These are phyloP conservation scores for Lipomyces spencermartinsiae DNA, from an alignment of 805 yeast genomes.

Conservation along the genomic window DNA sequence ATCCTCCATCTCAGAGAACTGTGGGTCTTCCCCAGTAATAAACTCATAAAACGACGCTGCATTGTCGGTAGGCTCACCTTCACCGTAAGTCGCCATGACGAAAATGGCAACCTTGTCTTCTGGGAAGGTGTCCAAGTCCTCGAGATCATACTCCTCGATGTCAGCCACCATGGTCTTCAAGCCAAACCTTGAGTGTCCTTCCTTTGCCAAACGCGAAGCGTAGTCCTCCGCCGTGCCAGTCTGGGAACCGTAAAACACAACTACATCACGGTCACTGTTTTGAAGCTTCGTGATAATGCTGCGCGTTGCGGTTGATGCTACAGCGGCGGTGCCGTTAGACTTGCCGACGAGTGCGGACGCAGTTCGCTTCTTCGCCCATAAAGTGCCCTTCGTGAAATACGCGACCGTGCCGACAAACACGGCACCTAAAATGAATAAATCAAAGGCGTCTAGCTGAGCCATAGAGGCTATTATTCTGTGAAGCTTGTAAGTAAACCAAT, in stretches of 20 bases:
- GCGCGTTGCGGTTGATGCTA: conserved; percentile 36
- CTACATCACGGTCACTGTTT: conserved; percentile 70
- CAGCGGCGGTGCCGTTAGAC: conserved; percentile 10
- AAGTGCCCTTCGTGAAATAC: conserved; percentile 68
- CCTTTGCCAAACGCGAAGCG: conserved; percentile 88
- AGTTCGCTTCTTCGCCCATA: conserved; percentile 51
- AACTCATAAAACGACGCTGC: conserved; percentile 82
- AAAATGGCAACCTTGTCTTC: conserved; percentile 68
- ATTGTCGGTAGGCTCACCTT: conserved; percentile 97
- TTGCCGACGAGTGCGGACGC: neutral
- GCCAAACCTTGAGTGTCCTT: conserved; percentile 80
- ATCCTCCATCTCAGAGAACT: conserved; percentile 50
- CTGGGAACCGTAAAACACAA: conserved; percentile 91
- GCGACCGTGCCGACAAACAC: conserved; percentile 69
- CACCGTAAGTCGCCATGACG: conserved; percentile 93
- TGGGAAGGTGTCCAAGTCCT: conserved; percentile 69
- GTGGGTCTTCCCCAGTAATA: conserved; percentile 59
- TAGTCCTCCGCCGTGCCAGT: conserved; percentile 99
- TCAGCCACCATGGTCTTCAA: conserved; percentile 85
- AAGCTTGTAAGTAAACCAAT: neutral
- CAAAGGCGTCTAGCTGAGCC: conserved; percentile 66
- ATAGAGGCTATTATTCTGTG: conserved; percentile 1
- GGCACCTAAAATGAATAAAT: conserved; percentile 68
- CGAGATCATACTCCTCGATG: conserved; percentile 86
- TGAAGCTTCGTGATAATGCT: conserved; percentile 51